Percentiles rank a stretch among this genome's conserved stretches.
phyloP scores from a whole-genome alignment of 2,329 filamentous ascomycete genomes.

The Sporothrix protearum region DNA sequence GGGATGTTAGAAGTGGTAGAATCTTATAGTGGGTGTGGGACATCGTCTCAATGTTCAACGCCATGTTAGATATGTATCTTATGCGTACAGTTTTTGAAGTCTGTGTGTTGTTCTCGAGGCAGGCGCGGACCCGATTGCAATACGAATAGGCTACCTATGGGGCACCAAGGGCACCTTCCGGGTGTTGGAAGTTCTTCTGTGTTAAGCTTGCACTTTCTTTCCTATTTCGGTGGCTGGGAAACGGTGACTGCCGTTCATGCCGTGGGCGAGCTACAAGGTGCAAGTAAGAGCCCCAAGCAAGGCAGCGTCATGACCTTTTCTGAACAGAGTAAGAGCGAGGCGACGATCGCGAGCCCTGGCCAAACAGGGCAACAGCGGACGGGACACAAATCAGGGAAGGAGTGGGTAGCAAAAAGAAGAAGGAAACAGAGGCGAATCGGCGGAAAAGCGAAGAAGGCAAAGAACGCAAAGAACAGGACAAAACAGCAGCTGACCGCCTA shows the following conservation, averaged over 20 bases:
- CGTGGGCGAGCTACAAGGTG: background rate
- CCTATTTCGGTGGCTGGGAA: slow-evolving; percentile 1
- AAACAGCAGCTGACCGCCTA: background rate
- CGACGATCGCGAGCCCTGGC: background rate
- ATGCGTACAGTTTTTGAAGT: background rate
- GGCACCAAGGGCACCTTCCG: background rate
- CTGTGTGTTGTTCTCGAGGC: background rate
- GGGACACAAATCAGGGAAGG: slow-evolving; percentile 6
- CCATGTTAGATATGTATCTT: too few species aligned
- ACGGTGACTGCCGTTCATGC: background rate
- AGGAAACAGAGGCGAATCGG: too few species aligned
- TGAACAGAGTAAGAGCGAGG: background rate
- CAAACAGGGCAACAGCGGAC: background rate
- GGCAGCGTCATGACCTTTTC: slow-evolving; percentile 8
- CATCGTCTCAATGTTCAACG: background rate
- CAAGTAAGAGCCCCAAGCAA: background rate
- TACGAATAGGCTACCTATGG: slow-evolving; percentile 8
- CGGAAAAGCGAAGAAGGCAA: background rate
- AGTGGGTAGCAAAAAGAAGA: background rate
- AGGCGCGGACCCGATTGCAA: background rate
- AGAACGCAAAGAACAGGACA: background rate
- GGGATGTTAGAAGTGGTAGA: background rate
- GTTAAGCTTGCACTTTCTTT: slow-evolving; percentile 7
- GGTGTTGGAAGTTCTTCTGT: background rate
- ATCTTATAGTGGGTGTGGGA: background rate